Evolutionary conservation across 345 rosid species (phyloP), one percentile per base, ranked within the genome.

Genomic region (Heritiera fomes): DNA sequence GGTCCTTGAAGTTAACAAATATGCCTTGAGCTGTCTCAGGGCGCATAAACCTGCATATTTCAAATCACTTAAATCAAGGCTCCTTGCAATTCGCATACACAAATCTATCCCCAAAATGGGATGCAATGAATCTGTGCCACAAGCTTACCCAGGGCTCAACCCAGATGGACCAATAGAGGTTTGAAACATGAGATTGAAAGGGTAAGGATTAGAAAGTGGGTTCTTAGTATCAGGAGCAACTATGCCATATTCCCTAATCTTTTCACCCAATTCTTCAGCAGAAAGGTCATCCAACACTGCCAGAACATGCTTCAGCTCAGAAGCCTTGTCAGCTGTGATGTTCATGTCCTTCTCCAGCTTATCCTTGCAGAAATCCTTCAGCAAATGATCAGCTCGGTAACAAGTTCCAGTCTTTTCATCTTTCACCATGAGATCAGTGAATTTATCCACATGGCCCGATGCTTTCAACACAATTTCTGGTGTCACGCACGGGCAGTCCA

Each of bases 11-110:
- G 80, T 95, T 92, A 55, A 95, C 99, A 77, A 95, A 95, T 65
- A 95, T 95, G 77, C 99, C 99, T 87, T 95, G 99, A 1, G 99
- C 99, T 41, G 99, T 95, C 86, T 95, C 99, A 80, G 99, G 98
- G 34, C 98, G 97, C 99, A 95, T 87, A 82, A 86, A 95, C 83
- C 99, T 95, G 87, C 80, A 80, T 60, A 79, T 20, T 75, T 14
- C 43, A 46, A 46, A 58, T 28, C 43, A 52, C 38, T 45, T 32
- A 2, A 63, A 68, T n/a, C 34, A 67, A 20, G 52, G 38, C 20
- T 7, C 28, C 9, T 15, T 32, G 11, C 28, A 23, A 23, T 23
- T 23, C 28, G 28, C 14, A 18, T 4, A 14, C 8, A 56, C 3
- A 11, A 40, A 32, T 9, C 11, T 6, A 8, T 34, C 46, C 17